Conservation (phyloP, 1,284 basidiomycete genomes). For the Cryptococcus maquisensis region DNA sequence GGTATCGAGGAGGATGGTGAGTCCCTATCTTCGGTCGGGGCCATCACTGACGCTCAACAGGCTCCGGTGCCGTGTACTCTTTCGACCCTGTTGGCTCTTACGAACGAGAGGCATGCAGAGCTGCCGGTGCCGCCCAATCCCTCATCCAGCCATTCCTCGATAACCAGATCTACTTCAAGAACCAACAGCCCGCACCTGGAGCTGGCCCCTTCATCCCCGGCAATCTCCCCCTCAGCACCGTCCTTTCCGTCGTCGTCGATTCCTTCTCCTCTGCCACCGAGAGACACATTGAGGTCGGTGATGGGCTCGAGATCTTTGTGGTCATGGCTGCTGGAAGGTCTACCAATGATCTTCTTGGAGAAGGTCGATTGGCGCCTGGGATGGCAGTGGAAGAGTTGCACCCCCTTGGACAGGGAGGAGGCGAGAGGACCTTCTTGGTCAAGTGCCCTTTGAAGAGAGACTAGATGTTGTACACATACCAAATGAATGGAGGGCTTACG, state of each 20-base stretch:
- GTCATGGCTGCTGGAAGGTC: conserved; percentile 67
- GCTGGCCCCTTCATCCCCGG: conserved; percentile 61
- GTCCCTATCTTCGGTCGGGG: conserved; percentile 37
- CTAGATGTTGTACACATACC: conserved; percentile 17
- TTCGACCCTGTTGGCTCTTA: conserved; percentile 96
- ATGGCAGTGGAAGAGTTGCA: conserved; percentile 52
- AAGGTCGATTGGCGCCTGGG: conserved; percentile 54
- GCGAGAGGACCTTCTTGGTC: conserved; percentile 45
- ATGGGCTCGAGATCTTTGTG: conserved; percentile 85
- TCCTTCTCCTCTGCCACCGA: conserved; percentile 79
- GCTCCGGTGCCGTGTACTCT: conserved; percentile 90
- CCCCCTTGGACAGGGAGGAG: conserved; percentile 39
- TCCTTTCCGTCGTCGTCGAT: conserved; percentile 82
- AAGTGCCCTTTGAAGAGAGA: conserved; percentile 46
- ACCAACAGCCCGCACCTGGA: conserved; percentile 65
- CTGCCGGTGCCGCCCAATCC: conserved; percentile 83
- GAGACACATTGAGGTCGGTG: conserved; percentile 95
- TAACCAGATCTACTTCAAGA: conserved; percentile 97
- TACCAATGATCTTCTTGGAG: conserved; percentile 59
- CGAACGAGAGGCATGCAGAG: conserved; percentile 89
- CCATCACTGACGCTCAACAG: conserved; percentile 48
- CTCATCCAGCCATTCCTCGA: conserved; percentile 93
- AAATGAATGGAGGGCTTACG: background rate
- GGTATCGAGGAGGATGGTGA: conserved; percentile 90
- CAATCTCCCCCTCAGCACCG: conserved; percentile 73